Base-by-base conservation (phyloP, 495 filamentous ascomycete species). In the Trichodelitschia bisporula region DNA sequence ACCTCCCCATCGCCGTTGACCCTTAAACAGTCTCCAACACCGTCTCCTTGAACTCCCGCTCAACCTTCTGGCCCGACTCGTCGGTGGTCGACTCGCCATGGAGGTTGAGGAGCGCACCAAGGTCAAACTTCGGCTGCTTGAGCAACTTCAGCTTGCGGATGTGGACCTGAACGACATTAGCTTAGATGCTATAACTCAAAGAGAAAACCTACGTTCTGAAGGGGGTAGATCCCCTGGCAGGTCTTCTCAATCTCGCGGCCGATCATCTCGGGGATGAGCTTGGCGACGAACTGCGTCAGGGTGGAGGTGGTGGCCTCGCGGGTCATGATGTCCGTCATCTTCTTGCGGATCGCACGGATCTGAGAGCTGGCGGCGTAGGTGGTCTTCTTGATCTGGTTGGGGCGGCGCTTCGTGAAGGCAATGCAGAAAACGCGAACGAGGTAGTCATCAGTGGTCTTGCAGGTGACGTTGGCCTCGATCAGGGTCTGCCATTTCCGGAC, bases 381-480 rank as follows among this genome's bases (percentile, higher is more conserved):
- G 43, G 86, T 97, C 72, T 93, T 95, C 75, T 92, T 92, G 63
- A 97, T 80, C 63, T 97, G 86, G 64, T 97, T 97, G 39, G 82
- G 80, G 45, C 86, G 68, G 53, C 77, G 64, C 76, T 93, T 95
- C 54, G 86, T 97, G 67, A 97, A 97, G 40, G 86, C 86, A 46
- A 97, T 95, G 53, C 75, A 77, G 60, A 97, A 97, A 41, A 97
- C 72, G 39, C 86, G 79, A 55, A 97, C 64, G 45, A 95, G 82
- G 64, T 97, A 95, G 54, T 97, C 84, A 50, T 97, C 86, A 51
- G 86, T 95, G 40, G 86, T 93, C 76, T 92, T 93, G 63, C 95
- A 79, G 40, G 89, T 90, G 48, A 93, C 69, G 52, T 97, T 97
- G 63, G 86, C 86, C 69, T 97, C 86, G 46, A 97, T 97, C 45